Evolutionary conservation across 2,329 filamentous ascomycete genomes (phyloP).

Genomic region (Mycosphaerelloides madeirae): DNA sequence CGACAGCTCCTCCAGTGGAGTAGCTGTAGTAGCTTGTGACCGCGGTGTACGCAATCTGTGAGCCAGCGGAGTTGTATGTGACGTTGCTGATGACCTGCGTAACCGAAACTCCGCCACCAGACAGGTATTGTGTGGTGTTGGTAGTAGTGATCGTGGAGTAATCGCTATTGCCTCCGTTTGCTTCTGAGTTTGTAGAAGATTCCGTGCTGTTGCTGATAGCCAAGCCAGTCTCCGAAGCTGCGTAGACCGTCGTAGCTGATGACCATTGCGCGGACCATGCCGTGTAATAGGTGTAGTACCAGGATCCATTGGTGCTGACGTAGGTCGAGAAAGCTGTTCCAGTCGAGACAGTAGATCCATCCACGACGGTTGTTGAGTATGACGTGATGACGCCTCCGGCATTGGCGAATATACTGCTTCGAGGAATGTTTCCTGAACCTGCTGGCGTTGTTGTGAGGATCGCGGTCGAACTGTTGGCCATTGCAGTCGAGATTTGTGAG

Average conservation of each 20-base stretch:
- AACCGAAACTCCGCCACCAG: conserved; percentile 21
- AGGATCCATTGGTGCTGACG: conserved; percentile 21
- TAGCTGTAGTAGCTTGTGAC: conserved; percentile 23
- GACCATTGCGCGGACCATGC: conserved; percentile 27
- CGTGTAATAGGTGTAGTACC: conserved; percentile 29
- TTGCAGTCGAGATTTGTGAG: conserved; percentile 22
- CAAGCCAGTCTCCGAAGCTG: conserved; percentile 18
- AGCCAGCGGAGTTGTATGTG: conserved; percentile 22
- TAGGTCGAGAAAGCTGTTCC: conserved; percentile 28
- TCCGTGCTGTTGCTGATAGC: conserved; percentile 15
- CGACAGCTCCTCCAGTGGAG: conserved; percentile 20
- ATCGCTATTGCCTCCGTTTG: conserved; percentile 16
- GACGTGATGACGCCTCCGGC: conserved; percentile 15
- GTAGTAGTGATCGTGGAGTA: conserved; percentile 15
- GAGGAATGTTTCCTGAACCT: conserved; percentile 16
- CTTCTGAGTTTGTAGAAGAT: conserved; percentile 5
- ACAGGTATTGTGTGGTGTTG: conserved; percentile 14
- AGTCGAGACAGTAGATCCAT: conserved; percentile 29
- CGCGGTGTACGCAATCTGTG: conserved; percentile 21
- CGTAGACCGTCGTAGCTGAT: conserved; percentile 26
- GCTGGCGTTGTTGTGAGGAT: conserved; percentile 29
- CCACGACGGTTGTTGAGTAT: conserved; percentile 28
- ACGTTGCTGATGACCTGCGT: conserved; percentile 20
- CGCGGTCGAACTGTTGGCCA: conserved; percentile 26
- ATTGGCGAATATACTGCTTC: conserved; percentile 20